phyloP scores from a whole-genome alignment of 495 filamentous ascomycete species.

The Bathelium albidoporum region DNA sequence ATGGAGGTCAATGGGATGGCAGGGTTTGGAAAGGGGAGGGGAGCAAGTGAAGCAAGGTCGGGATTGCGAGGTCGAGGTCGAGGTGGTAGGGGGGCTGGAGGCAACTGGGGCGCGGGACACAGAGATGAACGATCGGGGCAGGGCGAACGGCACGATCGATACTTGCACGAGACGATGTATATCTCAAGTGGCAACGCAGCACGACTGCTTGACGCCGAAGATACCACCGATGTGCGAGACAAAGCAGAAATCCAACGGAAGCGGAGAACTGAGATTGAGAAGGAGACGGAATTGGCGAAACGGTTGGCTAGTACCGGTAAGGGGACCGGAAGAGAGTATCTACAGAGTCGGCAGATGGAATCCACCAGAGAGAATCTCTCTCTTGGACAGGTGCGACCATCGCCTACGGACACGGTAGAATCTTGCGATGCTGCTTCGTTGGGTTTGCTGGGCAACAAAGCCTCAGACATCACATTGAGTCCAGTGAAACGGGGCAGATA shows the following conservation, averaged over 20 bases:
- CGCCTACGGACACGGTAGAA: constrained; percentile 6
- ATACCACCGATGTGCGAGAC: constrained; percentile 39
- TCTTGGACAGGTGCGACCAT: constrained; percentile 7
- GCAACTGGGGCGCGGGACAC: constrained; percentile 20
- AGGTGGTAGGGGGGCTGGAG: constrained; percentile 14
- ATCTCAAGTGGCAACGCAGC: constrained; percentile 40
- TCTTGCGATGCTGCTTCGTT: constrained; percentile 40
- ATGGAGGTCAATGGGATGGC: constrained; percentile 71
- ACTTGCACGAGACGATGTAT: constrained; percentile 24
- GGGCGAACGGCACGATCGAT: constrained; percentile 48
- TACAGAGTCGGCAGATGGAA: constrained; percentile 32
- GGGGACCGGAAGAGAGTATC: constrained; percentile 68
- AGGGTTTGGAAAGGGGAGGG: constrained; percentile 31
- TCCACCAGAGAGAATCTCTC: neutral
- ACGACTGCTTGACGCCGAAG: constrained; percentile 55
- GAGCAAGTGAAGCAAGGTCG: constrained; percentile 25
- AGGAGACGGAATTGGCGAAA: constrained; percentile 69
- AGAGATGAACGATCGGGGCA: constrained; percentile 33
- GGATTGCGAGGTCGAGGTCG: constrained; percentile 23
- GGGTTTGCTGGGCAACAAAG: constrained; percentile 47
- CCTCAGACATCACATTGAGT: constrained; percentile 53
- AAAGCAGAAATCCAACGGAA: constrained; percentile 59
- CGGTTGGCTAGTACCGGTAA: constrained; percentile 54
- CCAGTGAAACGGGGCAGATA: constrained; percentile 49
- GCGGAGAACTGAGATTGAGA: constrained; percentile 59